Evolutionary conservation across 176 grass and related monocot genomes (phyloP).

Genomic region (Cymbopogon citratus): DNA sequence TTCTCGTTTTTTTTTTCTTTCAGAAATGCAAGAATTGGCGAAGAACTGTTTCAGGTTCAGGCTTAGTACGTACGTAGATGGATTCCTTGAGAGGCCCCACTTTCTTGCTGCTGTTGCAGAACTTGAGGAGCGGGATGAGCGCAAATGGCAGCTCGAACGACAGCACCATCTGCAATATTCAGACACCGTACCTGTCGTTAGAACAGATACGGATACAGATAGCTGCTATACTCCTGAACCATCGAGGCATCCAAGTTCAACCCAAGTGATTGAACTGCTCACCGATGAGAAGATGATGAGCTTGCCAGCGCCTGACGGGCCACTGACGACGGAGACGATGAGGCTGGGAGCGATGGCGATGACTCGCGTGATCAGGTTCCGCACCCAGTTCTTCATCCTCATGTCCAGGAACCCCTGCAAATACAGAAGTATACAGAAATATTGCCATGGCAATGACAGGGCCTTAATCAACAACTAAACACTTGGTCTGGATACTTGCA

Average conservation of each 20-base stretch:
- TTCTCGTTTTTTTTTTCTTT: too few species aligned
- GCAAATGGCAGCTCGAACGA: conserved; percentile 66
- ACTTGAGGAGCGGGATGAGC: conserved; percentile 66
- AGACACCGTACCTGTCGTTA: not conserved
- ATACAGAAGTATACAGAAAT: too few species aligned
- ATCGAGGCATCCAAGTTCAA: too few species aligned
- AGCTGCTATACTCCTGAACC: too few species aligned
- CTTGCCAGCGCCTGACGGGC: conserved; percentile 43
- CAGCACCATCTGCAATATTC: conserved; percentile 50
- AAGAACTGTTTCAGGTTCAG: not conserved
- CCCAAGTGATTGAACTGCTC: not conserved
- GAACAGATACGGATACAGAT: not conserved
- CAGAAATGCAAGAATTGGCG: not conserved
- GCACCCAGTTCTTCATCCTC: conserved; percentile 72
- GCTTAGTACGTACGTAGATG: conserved; percentile 31
- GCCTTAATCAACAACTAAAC: too few species aligned
- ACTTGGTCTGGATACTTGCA: too few species aligned
- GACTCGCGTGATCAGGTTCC: conserved; percentile 62
- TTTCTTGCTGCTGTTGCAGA: conserved; percentile 57
- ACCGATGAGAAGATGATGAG: conserved; percentile 62
- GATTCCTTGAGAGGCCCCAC: conserved; percentile 55
- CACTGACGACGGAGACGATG: conserved; percentile 42
- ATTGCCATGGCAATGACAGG: too few species aligned
- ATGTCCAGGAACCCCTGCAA: conserved; percentile 72
- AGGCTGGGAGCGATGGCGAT: conserved; percentile 69